Evolutionary conservation across 306 rosid species (phyloP).

Genomic region (Inga oerstediana): DNA sequence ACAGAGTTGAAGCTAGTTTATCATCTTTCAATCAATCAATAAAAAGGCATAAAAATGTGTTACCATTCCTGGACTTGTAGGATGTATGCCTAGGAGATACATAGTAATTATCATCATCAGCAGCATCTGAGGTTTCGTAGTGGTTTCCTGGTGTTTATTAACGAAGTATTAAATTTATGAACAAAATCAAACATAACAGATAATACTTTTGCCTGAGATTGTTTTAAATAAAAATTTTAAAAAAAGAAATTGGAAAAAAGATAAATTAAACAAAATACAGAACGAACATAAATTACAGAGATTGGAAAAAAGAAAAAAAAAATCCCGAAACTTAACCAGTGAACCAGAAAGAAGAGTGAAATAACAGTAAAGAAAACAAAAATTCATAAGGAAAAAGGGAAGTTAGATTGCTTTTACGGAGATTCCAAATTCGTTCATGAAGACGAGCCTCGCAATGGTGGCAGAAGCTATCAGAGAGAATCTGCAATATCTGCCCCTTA

Average conservation of each 20-base stretch:
- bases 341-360: background rate
- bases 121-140: background rate
- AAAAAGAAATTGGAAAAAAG: no score
- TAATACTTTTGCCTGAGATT: background rate
- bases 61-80: background rate
- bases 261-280: no score
- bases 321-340: background rate
- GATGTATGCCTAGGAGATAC: background rate
- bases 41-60: background rate
- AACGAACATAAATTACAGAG: no score
- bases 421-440: slow-evolving; percentile 20
- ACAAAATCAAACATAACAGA: background rate
- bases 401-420: slow-evolving; percentile 24
- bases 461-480: slow-evolving; percentile 46
- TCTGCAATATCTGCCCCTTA: slow-evolving; percentile 39
- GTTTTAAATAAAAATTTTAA: background rate
- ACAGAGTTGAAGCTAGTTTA: no score
- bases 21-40: no score
- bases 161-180: background rate
- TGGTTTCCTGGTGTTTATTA: background rate
- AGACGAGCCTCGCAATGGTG: slow-evolving; percentile 35
- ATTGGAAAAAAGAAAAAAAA: no score
- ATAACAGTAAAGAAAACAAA: background rate
- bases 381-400: no score
- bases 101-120: background rate